Base-by-base conservation (phyloP, 306 rosid genomes). In the Purshia tridentata region DNA sequence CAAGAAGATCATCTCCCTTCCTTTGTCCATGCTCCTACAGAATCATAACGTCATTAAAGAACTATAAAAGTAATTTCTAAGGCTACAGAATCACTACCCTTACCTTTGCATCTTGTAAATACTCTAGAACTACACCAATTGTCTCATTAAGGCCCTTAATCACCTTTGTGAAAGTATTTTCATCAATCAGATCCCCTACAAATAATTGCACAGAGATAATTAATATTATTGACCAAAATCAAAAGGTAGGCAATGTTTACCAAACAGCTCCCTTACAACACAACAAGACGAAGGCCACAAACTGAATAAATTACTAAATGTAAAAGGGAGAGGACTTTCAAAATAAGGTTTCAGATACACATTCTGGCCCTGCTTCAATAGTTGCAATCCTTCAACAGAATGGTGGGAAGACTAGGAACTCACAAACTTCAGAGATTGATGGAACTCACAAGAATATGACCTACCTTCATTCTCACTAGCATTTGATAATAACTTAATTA, bases 81-180 rank as follows among this genome's bases (percentile, higher is more conserved):
- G 44, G 41, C 72, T 49, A 77, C 67, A 68, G 80, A 45, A 67
- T 62, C 49, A 76, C 47, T 51, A 72, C 37, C 53, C 48, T 82
- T 78, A 94, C 98, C 89, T 86, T 91, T 35, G 97, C 97, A 78
- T 94, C 98, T 86, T 81, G 91, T 72, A 94, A 84, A 81, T 88
- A 94, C 75, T 94, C 97, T 62, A 94, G 82, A 81, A 91, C 90
- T 41, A 88, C 84, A 63, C 63, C 81, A 80, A 82, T 69, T 40
- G 98, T 94, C 89, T 91, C 97, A 80, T 91, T 85, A 65, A 94
- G 96, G 66, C 90, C 97, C 41, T 48, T 73, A 73, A 91, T 85
- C 85, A 89, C 82, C 78, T 72, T 86, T 67, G 69, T 83, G 42
- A 76, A 50, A 19, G 89, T 88, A 79, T 74, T 77, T 61, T 88